Percentiles rank a stretch among this genome's conserved stretches.
These are phyloP conservation scores for Debaryomyces fabryi DNA, from an alignment of 1,139 yeast species.

Conservation along the genomic window DNA sequence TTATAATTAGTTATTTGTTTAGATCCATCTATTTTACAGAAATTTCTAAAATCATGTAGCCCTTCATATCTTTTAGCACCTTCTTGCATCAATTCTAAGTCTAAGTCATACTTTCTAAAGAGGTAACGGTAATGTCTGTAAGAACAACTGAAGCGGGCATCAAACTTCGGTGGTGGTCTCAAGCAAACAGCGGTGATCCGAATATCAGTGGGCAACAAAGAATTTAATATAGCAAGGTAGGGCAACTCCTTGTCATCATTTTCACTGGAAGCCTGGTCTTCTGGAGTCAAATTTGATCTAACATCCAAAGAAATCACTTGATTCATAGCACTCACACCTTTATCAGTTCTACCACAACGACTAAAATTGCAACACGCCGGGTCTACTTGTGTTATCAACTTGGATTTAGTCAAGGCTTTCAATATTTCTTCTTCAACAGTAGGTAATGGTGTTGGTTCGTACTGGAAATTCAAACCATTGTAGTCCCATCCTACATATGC, in stretches of 20 bases:
- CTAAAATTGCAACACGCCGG: slow-evolving; percentile 74
- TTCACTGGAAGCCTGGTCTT: slow-evolving; percentile 57
- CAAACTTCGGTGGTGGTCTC: slow-evolving; percentile 80
- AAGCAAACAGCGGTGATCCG: slow-evolving; percentile 80
- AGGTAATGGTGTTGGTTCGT: slow-evolving; percentile 73
- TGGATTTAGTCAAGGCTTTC: slow-evolving; percentile 69
- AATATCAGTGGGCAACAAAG: slow-evolving; percentile 78
- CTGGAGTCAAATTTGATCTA: slow-evolving; percentile 62
- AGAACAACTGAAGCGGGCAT: slow-evolving; percentile 89
- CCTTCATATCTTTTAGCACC: slow-evolving; percentile 75
- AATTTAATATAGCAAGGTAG: slow-evolving; percentile 74
- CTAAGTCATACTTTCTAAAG: slow-evolving; percentile 57
- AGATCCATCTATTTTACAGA: slow-evolving; percentile 91
- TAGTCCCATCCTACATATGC: slow-evolving; percentile 94
- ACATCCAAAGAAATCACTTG: slow-evolving; percentile 85
- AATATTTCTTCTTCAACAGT: slow-evolving; percentile 84
- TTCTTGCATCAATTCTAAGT: slow-evolving; percentile 64
- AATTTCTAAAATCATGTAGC: slow-evolving; percentile 88
- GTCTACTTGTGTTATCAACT: slow-evolving; percentile 60
- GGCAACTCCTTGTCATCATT: slow-evolving; percentile 73
- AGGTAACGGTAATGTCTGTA: slow-evolving; percentile 85
- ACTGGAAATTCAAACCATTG: slow-evolving; percentile 85
- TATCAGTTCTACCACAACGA: slow-evolving; percentile 95
- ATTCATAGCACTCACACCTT: slow-evolving; percentile 95
- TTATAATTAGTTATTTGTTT: slow-evolving; percentile 82